Base-by-base conservation (phyloP, 2,329 filamentous ascomycete genomes). In the Chaetothyriales sp. region DNA sequence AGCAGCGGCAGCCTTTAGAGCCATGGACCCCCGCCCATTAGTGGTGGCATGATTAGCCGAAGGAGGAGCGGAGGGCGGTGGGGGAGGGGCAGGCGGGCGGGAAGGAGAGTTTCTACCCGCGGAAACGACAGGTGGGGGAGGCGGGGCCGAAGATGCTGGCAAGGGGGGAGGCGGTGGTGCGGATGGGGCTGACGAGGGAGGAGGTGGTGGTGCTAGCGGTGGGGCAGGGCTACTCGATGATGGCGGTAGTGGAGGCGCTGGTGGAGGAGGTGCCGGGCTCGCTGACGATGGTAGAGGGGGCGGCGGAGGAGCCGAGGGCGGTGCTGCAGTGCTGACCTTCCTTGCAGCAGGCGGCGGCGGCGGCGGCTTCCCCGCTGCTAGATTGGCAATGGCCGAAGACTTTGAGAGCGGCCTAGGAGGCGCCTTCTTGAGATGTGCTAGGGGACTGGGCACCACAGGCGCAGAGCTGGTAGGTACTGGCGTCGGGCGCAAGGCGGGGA, bases 381-480 rank as follows among this genome's bases (percentile, higher is more conserved):
- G 71, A 37, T 81, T 82, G 20, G 73, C 70, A 18, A 80, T 75
- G 15, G 83, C 83, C 5, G 73, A 67, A 2, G 85, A 81, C 56
- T 85, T 73, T 44, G 71, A 71, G 0, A 63, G 63, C 50, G 73
- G 73, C 57, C 68, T 72, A 48, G 69, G 69, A 45, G 72, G 73
- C 44, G 72, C 71, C 66, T 81, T 86, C 58, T 81, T 74, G 44
- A 85, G 69, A 57, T 77, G 77, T 28, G 79, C 75, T 54, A 73
- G 58, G 15, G 70, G 67, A 54, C 82, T 73, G 5, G 78, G 74
- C 51, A 73, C 69, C 52, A 75, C 69, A 29, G 72, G 65, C 18
- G 69, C 64, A 13, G 72, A 70, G 29, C 75, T 70, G 56, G 70
- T 69, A n/a, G 73, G 70, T 13, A 73, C 70, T 18, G 72, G 71